Evolutionary conservation across 495 filamentous ascomycete species (phyloP).

Genomic region (Gamarada debralockiae): DNA sequence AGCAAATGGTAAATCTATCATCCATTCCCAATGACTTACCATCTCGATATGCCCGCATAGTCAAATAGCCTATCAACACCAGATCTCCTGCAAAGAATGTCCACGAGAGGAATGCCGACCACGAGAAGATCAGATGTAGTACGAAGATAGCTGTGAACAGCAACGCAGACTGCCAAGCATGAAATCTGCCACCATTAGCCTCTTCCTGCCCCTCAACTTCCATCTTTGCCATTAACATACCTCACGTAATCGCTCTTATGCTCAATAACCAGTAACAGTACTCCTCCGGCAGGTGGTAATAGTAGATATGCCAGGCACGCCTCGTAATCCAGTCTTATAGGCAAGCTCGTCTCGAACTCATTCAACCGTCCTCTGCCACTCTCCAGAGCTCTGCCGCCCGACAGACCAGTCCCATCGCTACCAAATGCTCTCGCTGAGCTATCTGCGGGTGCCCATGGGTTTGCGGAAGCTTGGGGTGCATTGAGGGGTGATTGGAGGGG

Average conservation of each 20-base stretch:
- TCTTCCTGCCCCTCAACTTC: background rate
- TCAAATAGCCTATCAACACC: conserved; percentile 70
- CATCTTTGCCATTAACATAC: conserved; percentile 48
- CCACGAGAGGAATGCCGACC: conserved; percentile 81
- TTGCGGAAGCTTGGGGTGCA: conserved; percentile 35
- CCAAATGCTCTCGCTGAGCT: conserved; percentile 21
- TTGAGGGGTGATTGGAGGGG: conserved; percentile 32
- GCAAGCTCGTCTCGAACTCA: conserved; percentile 69
- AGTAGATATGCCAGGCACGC: conserved; percentile 87
- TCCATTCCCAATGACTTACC: conserved; percentile 40
- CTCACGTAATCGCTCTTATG: conserved; percentile 95
- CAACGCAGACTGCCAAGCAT: conserved; percentile 92
- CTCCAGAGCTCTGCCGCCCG: conserved; percentile 28
- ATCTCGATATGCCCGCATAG: conserved; percentile 77
- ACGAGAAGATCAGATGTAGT: conserved; percentile 79
- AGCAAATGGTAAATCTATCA: conserved; percentile 13
- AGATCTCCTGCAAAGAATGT: conserved; percentile 74
- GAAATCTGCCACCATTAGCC: conserved; percentile 57
- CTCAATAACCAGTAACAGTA: conserved; percentile 81
- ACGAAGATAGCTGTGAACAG: conserved; percentile 84
- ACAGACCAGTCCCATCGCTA: conserved; percentile 34
- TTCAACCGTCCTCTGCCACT: conserved; percentile 30
- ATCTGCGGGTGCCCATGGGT: conserved; percentile 37
- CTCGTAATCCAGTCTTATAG: conserved; percentile 72
- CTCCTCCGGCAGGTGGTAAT: conserved; percentile 81